Base-by-base conservation (phyloP, 2,329 filamentous ascomycete species). In the Juglanconis juglandina region DNA sequence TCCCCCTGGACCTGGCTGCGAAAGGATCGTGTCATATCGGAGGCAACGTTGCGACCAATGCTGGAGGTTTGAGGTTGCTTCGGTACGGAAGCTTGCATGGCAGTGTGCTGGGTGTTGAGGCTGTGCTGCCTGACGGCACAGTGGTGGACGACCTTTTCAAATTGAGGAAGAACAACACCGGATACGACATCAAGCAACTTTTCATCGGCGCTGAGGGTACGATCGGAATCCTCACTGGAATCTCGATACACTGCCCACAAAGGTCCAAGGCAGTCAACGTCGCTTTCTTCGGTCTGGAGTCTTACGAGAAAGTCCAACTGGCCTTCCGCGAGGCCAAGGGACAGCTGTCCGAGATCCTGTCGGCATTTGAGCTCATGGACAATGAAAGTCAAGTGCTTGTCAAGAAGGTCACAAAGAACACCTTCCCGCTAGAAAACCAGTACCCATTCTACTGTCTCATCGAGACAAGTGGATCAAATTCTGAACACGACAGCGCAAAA, bases 361-460 rank as follows among this genome's bases (percentile, higher is more conserved):
- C 94, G 3, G 95, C 95, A 0, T 99, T 99, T 72, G 95, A 99
- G 78, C 82, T 99, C 65, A 99, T 99, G 94, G 95, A 99, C 68
- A 86, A 85, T 17, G 81, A 86, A 64, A 94, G 87, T 64, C 95
- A 98, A 76, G 80, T 86, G 63, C 79, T 96, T 44, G 91, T 96
- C 44, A 81, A 86, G 59, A 78, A 82, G 57, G 89, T 92, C 41
- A 92, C 89, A 10, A 87, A 87, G 33, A 90, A 89, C 70, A 91
- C 89, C 70, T 82, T 87, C 60, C 95, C 95, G 0, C 81, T 99
- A 3, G 92, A 96, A 66, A 87, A 82, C 58, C 86, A 92, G 42
- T 83, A 96, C 70, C 92, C 92, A 0, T 99, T 99, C 77, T 99
- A 98, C 81, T 97, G 94, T 73, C 81, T 99, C 53, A 87, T 99